Conservation (phyloP, 2,329 filamentous ascomycete species). For the Exophiala viscosa region DNA sequence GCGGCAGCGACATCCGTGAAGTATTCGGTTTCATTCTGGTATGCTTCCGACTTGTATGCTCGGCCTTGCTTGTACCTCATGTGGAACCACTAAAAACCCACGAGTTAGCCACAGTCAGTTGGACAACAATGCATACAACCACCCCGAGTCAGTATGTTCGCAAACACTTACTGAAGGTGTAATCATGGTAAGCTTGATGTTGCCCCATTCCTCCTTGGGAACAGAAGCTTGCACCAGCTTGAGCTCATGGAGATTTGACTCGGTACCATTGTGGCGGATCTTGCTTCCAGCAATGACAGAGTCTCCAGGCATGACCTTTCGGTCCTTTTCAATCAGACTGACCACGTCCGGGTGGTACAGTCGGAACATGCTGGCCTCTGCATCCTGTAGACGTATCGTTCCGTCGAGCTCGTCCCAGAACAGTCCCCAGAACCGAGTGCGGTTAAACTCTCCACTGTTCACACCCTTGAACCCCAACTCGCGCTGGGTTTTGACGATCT, state of each 20-base stretch:
- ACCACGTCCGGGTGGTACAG: slow-evolving; percentile 60
- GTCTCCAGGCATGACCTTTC: slow-evolving; percentile 50
- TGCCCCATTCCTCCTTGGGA: slow-evolving; percentile 58
- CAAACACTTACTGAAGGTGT: slow-evolving; percentile 49
- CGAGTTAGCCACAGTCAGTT: background rate
- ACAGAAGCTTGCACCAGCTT: slow-evolving; percentile 58
- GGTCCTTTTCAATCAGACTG: slow-evolving; percentile 57
- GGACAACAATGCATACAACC: background rate
- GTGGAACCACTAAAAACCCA: slow-evolving; percentile 56
- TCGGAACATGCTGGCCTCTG: slow-evolving; percentile 52
- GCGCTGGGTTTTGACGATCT: slow-evolving; percentile 63
- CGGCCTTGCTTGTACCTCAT: slow-evolving; percentile 56
- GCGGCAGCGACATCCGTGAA: slow-evolving; percentile 63
- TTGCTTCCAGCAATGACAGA: slow-evolving; percentile 57
- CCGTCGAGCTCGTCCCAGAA: slow-evolving; percentile 55
- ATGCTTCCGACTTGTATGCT: slow-evolving; percentile 56
- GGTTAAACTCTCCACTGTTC: slow-evolving; percentile 54
- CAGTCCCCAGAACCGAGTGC: slow-evolving; percentile 49
- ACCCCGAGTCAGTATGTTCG: background rate
- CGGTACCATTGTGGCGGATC: slow-evolving; percentile 55
- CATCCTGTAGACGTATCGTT: slow-evolving; percentile 51
- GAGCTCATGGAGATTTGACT: slow-evolving; percentile 55
- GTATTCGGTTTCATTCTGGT: slow-evolving; percentile 58
- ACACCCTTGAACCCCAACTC: slow-evolving; percentile 60
- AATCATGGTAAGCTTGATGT: slow-evolving; percentile 66